Evolutionary conservation across 1,284 basidiomycete species (phyloP), one percentile per base, ranked within the genome.

Genomic region (Cryptococcus neoformans): DNA sequence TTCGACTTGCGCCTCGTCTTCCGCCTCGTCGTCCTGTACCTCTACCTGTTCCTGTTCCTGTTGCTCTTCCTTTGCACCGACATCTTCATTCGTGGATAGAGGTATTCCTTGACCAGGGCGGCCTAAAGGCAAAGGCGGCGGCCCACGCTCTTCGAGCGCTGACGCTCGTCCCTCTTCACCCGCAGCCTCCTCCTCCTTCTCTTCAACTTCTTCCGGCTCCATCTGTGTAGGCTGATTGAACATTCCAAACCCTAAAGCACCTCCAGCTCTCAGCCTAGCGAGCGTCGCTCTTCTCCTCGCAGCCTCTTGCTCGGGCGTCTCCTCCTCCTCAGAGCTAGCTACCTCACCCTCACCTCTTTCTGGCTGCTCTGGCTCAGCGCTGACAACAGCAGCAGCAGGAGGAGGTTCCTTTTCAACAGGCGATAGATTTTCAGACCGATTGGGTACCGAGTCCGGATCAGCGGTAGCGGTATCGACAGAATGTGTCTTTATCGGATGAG

Each of bases 131-230:
- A 21, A 21, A 4, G 66, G 55, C 5, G 58, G 59, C 40, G 58
- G 57, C 10, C 11, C 40, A 41, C 11, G 40, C 10, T 21, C 21
- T 21, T 21, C 21, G 21, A 21, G 21, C 21, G 21, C 21, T 21
- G 21, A 21, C 21, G 21, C 21, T 21, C 21, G 21, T 21, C 21
- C 21, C 94, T 93, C 70, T 89, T 96, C 77, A 89, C 95, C 1
- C 96, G 40, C 40, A 41, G 40, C 11, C 10, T 95, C 73, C 81
- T 95, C 28, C 9, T 47, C 21, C 28, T 47, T 16, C 46, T 14
- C 21, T 35, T 47, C 46, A 35, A 34, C 17, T 34, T 47, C 46
- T 14, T 44, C n/a, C 17, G n/a, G 49, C 34, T 21, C 21, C 21
- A 21, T 21, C 21, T 21, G 21, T 21, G 21, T 21, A 21, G 21